These are phyloP conservation scores for Hyaloscypha variabilis DNA, from an alignment of 495 filamentous ascomycete genomes.

Conservation along the genomic window DNA sequence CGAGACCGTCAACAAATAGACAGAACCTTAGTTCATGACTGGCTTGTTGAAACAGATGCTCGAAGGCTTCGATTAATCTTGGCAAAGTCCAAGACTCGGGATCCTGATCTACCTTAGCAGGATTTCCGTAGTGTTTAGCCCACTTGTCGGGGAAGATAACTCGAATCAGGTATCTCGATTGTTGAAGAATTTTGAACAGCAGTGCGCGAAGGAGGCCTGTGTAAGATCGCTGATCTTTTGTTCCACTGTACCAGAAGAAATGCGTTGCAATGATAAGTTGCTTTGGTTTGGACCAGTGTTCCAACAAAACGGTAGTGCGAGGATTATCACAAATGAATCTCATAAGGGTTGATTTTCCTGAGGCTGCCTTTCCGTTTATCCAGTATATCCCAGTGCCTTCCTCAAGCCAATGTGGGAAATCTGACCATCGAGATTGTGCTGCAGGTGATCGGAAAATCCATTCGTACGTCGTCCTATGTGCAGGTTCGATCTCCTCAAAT, in stretches of 20 bases:
- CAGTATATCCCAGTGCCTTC: conserved; percentile 34
- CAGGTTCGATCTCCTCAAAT: neutral
- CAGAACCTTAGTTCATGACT: neutral
- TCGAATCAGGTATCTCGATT: neutral
- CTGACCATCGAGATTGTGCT: neutral
- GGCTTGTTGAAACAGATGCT: neutral
- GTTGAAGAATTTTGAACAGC: conserved; percentile 26
- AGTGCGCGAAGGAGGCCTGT: conserved; percentile 34
- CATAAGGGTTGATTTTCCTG: conserved; percentile 46
- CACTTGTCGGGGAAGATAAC: neutral
- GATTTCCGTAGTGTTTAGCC: neutral
- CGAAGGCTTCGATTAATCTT: neutral
- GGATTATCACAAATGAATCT: conserved; percentile 34
- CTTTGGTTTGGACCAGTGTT: conserved; percentile 29
- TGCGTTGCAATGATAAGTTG: conserved; percentile 22
- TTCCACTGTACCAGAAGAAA: conserved; percentile 42
- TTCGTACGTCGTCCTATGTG: conserved; percentile 28
- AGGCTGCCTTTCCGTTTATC: conserved; percentile 42
- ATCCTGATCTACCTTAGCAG: neutral
- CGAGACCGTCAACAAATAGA: conserved; percentile 7
- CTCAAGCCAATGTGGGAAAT: conserved; percentile 28
- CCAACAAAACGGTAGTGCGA: conserved; percentile 16
- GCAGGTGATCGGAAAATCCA: conserved; percentile 28
- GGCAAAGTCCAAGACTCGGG: conserved; percentile 4
- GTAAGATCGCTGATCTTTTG: conserved; percentile 33